phyloP scores from a whole-genome alignment of 1,284 basidiomycete genomes.

The Termitomyces sp. region DNA sequence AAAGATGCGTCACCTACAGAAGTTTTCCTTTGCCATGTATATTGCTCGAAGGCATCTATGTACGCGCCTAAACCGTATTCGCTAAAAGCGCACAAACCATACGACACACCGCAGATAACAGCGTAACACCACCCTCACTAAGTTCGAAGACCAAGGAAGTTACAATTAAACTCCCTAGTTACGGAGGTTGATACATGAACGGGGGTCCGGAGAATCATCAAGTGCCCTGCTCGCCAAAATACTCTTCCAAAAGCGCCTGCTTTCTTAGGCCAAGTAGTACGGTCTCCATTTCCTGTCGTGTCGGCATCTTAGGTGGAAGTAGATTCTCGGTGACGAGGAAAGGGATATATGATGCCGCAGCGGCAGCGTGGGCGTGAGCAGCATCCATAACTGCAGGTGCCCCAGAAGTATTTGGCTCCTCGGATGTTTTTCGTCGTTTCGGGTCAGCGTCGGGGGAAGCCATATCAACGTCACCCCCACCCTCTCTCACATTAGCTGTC shows the following conservation, averaged over 20 bases:
- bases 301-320: conserved; percentile 71
- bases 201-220: conserved; percentile 14
- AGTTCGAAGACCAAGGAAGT: not conserved
- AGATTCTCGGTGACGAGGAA: conserved; percentile 74
- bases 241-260: conserved; percentile 78
- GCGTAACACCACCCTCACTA: not conserved
- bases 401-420: conserved; percentile 10
- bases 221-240: conserved; percentile 37
- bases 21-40: not conserved
- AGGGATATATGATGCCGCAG: conserved; percentile 67
- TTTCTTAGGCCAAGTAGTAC: conserved; percentile 78
- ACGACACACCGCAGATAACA: conserved; percentile 6
- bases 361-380: conserved; percentile 44
- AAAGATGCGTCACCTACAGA: not conserved
- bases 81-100: not conserved
- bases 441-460: conserved; percentile 20
- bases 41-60: not conserved
- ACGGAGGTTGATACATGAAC: not conserved
- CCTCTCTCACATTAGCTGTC: not conserved
- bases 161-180: not conserved
- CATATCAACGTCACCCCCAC: conserved; percentile 38
- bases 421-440: not conserved
- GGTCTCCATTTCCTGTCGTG: conserved; percentile 73
- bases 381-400: conserved; percentile 19
- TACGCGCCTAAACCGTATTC: not conserved